phyloP scores from a whole-genome alignment of 306 rosid species.

The Vigna hirtella region DNA sequence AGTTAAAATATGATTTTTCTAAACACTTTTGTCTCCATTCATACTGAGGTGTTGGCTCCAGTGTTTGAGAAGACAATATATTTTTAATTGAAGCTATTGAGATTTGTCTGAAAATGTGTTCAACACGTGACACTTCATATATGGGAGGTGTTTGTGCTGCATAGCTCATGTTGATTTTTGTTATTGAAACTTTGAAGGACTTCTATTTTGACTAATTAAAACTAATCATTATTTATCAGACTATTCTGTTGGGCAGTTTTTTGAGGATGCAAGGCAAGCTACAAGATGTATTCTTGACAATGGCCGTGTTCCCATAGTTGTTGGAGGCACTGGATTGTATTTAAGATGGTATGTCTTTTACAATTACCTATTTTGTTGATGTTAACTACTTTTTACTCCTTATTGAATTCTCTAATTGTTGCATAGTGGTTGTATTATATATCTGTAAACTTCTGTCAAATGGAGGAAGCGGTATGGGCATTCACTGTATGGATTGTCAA shows the following conservation, averaged over 20 bases:
- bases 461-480: constrained; percentile 40
- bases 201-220: constrained; percentile 38
- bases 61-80: not conserved
- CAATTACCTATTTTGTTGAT: constrained; percentile 36
- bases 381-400: constrained; percentile 21
- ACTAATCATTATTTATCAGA: constrained; percentile 66
- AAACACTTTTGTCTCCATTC: not conserved
- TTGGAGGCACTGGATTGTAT: constrained; percentile 96
- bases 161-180: constrained; percentile 23
- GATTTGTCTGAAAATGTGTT: not conserved
- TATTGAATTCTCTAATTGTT: constrained; percentile 17
- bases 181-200: constrained; percentile 33
- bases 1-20: not conserved
- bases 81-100: not conserved
- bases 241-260: constrained; percentile 91
- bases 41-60: not conserved
- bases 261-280: constrained; percentile 92
- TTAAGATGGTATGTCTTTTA: constrained; percentile 79
- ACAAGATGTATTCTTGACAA: constrained; percentile 73
- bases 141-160: not conserved
- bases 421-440: constrained; percentile 30
- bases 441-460: constrained; percentile 22
- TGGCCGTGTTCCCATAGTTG: constrained; percentile 84
- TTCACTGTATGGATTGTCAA: constrained; percentile 21
- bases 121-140: not conserved